Base-by-base conservation (phyloP, 257 asterid genomes). In the Eucommia ulmoides region DNA sequence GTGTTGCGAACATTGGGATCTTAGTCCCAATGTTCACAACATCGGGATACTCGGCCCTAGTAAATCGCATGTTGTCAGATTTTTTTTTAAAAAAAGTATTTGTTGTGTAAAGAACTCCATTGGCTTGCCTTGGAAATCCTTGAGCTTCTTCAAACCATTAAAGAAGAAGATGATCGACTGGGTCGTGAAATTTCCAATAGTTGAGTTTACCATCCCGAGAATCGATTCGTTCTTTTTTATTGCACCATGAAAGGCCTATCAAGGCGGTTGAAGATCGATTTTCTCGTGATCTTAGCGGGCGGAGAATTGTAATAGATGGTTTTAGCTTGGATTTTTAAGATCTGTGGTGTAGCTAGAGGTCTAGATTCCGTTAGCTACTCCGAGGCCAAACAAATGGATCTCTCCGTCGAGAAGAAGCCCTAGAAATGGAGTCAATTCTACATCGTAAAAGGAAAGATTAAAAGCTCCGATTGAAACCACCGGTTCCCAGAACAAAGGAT, bases 401-500 rank as follows among this genome's bases (percentile, higher is more conserved):
- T 78, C 65, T 19, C 68, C 79, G 26, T 82, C 93, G 1, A 85
- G 75, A 61, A 89, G 51, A 52, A 63, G 23, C 19, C 70, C 85
- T 45, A 89, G 53, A 41, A 74, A 82, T 0, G 98, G 93, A 1
- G 92, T 82, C 49, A 89, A 47, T 35, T 89, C 88, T 21, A 76
- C 26, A 56, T 85, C 94, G 52, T 89, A 82, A 0, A 92, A 65
- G 10, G 98, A 96, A 22, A 82, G 68, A 70, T 85, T 74, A 47
- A 89, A 89, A 3, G 98, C 88, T 56, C 93, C 93, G 45, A 82
- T 80, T n/a, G 88, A 64, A 26, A 82, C 94, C 3, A 89, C 61
- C 1, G 98, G 98, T 12, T 73, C 78, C 98, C 98, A 85, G 56
- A 78, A 85, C 62, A 82, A 33, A 50, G 96, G 98, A 59, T 82